Percentiles rank a stretch among this genome's conserved stretches.
These are phyloP conservation scores for Priceomyces melissophilus DNA, from an alignment of 805 yeast species.

Conservation along the genomic window DNA sequence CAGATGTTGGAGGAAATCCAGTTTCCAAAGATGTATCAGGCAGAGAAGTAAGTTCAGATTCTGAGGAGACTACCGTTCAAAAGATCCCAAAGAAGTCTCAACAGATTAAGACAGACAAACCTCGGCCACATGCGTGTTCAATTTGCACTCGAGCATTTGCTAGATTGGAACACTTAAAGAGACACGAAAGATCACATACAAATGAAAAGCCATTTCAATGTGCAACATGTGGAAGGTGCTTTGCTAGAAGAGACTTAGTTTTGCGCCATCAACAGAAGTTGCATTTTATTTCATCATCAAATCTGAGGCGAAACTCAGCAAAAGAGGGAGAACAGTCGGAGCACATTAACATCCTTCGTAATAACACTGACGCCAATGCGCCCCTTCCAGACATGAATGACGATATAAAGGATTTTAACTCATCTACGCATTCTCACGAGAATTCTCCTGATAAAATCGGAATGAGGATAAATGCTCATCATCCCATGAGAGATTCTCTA, in stretches of 20 bases:
- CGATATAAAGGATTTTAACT: not conserved
- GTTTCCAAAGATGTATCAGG: too few relatives aligned
- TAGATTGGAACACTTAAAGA: constrained; percentile 85
- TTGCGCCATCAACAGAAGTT: constrained; percentile 93
- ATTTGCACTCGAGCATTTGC: constrained; percentile 96
- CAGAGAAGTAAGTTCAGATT: not conserved
- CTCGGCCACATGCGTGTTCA: constrained; percentile 87
- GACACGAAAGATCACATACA: constrained; percentile 93
- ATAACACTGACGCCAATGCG: constrained; percentile 50
- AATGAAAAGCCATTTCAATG: constrained; percentile 96
- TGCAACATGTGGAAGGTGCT: constrained; percentile 93
- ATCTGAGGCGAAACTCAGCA: constrained; percentile 28
- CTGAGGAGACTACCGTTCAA: constrained; percentile 26
- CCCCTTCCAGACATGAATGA: constrained; percentile 33
- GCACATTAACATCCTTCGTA: constrained; percentile 49
- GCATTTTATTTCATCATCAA: constrained; percentile 54
- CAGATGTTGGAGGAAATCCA: too few relatives aligned
- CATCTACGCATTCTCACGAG: constrained; percentile 10
- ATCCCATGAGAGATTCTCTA: constrained; percentile 11
- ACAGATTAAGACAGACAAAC: constrained; percentile 83
- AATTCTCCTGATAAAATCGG: constrained; percentile 12
- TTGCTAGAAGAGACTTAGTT: constrained; percentile 85
- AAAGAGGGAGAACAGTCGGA: constrained; percentile 33
- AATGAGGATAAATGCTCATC: constrained; percentile 7
- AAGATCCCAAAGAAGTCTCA: constrained; percentile 88